These are phyloP conservation scores for Angomonas ambiguus DNA, from an alignment of 208 protist species.

Conservation along the genomic window DNA sequence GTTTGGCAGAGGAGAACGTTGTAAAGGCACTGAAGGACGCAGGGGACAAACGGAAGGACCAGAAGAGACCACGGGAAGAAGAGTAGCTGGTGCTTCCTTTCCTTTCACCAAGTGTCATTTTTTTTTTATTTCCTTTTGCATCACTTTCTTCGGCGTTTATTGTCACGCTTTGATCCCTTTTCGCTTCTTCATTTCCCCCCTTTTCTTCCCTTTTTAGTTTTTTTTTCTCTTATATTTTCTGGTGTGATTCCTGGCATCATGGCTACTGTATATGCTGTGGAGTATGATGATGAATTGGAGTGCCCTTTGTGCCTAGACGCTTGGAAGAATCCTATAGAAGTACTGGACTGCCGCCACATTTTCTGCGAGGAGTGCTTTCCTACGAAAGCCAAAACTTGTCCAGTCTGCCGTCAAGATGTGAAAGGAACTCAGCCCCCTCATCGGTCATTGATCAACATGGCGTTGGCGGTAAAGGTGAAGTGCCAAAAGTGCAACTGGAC, in stretches of 20 bases:
- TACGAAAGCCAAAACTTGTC: constrained; percentile 31
- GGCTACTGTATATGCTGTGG: constrained; percentile 30
- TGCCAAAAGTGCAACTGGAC: constrained; percentile 60
- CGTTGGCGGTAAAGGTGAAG: constrained; percentile 42
- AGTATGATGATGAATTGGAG: constrained; percentile 64
- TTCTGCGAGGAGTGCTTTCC: constrained; percentile 56
- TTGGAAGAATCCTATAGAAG: constrained; percentile 56
- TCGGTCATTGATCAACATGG: constrained; percentile 67
- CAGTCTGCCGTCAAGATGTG: constrained; percentile 50
- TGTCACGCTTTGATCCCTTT: constrained; percentile 5
- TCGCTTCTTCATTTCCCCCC: not conserved
- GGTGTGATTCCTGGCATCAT: constrained; percentile 13
- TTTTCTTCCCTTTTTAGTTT: not conserved
- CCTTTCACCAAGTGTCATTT: constrained; percentile 8
- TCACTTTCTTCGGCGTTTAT: not conserved
- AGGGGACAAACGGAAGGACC: not conserved
- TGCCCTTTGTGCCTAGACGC: constrained; percentile 73
- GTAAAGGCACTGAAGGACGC: not conserved
- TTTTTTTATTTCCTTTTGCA: constrained; percentile 2
- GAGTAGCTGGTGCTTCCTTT: constrained; percentile 1
- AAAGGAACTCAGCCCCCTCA: constrained; percentile 31
- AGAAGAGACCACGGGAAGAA: not conserved
- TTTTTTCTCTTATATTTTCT: constrained; percentile 6
- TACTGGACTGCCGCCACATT: constrained; percentile 40
- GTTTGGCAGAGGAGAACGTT: constrained; percentile 1